Evolutionary conservation across 345 rosid species (phyloP), one percentile per base, ranked within the genome.

Genomic region (Cardiospermum halicacabum): DNA sequence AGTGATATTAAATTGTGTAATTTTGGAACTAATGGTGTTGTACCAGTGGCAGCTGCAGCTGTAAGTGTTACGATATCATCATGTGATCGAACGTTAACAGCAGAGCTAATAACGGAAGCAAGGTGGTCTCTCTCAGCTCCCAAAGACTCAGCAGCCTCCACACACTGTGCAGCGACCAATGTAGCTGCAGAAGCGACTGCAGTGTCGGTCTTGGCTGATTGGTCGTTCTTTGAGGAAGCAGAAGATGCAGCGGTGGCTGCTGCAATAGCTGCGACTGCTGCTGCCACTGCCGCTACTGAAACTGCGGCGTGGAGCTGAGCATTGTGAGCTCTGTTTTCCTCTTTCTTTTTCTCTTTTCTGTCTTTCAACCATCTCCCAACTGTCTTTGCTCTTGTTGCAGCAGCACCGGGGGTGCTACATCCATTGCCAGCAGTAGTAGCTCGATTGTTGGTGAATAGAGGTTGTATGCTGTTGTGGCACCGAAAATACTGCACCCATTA

Each of bases 321-420:
- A 64, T 85, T 91, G 34, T 87, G 91, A 56, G 92, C 75, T 78
- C 99, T 80, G 51, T 62, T 81, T 72, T 94, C 99, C 76, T 90
- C 96, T 75, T 91, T 94, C 78, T 87, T 94, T 77, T 85, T 91
- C 81, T 88, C 97, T 65, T 84, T 89, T 72, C 99, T 82, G 62
- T 94, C 99, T 74, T 94, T 94, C 77, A 94, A 71, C 99, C 99
- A 94, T 74, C 97, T 81, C 39, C 97, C 95, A 1, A 91, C 95
- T 0, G 97, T 94, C 77, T 88, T 94, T 10, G 89, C 82, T 37
- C 80, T 85, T 25, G 76, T 82, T 5, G 86, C 77, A 0, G 98
- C 88, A 24, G 92, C 83, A 5, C 89, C 75, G 0, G 98, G 89
- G 28, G 96, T 76, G 43, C 60, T 76, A 48, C 75, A 66, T n/a